Conservation (phyloP, 2,329 filamentous ascomycete species). For the Colletotrichum cuscutae region DNA sequence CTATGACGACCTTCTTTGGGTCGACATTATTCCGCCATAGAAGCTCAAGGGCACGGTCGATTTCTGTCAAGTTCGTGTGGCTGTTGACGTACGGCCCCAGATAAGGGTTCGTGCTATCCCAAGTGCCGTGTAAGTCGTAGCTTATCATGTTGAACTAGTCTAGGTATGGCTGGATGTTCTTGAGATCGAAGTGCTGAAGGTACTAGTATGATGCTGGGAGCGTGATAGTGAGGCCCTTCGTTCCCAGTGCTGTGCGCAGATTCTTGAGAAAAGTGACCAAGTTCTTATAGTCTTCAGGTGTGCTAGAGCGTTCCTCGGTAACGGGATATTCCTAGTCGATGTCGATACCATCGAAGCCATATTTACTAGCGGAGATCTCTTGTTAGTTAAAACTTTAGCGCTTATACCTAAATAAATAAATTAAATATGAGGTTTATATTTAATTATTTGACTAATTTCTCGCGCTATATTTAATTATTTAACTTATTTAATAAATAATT, state of each 20-base stretch:
- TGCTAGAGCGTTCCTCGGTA: background rate
- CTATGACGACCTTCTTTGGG: conserved; percentile 53
- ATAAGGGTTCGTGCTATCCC: conserved; percentile 41
- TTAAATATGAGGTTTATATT: too few relatives aligned
- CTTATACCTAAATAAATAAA: too few relatives aligned
- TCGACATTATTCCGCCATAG: conserved; percentile 57
- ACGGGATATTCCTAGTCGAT: conserved; percentile 55
- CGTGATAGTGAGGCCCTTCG: conserved; percentile 33
- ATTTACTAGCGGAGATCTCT: conserved; percentile 37
- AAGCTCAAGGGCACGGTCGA: conserved; percentile 51
- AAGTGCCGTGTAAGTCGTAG: conserved; percentile 36
- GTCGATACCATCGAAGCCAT: conserved; percentile 56
- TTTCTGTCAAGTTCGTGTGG: conserved; percentile 55
- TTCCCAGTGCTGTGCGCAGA: background rate
- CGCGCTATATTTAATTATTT: too few relatives aligned
- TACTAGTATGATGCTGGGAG: conserved; percentile 41
- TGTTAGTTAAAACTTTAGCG: background rate
- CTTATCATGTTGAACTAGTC: conserved; percentile 52
- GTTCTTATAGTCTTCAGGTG: too few relatives aligned
- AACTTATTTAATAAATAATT: too few relatives aligned
- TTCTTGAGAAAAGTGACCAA: background rate
- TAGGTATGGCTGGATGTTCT: conserved; percentile 37
- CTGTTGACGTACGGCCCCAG: background rate
- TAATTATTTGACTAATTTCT: too few relatives aligned
- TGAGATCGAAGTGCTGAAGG: conserved; percentile 41